Conservation (phyloP, 768 basidiomycete species). For the Nevesoporus exiguus region DNA sequence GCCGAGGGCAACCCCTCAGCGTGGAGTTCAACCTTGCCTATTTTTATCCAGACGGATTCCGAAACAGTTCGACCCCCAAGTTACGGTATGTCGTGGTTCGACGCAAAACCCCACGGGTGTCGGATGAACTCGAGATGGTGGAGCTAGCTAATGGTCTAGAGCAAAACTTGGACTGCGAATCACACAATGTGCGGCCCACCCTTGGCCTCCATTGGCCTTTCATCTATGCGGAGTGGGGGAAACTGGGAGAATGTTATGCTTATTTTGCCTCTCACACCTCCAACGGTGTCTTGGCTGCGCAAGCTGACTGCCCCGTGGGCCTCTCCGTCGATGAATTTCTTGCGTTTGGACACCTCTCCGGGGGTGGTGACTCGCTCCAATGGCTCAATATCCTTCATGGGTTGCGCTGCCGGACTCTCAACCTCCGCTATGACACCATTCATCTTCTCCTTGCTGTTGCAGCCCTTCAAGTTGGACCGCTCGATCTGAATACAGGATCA, state of each 20-base stretch:
- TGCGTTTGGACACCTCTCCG: neutral
- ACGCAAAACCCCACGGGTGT: too few relatives aligned
- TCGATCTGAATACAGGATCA: neutral
- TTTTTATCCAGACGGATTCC: too few relatives aligned
- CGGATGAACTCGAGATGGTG: too few relatives aligned
- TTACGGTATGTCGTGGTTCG: too few relatives aligned
- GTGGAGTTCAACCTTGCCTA: too few relatives aligned
- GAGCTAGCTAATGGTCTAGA: too few relatives aligned
- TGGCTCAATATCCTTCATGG: neutral
- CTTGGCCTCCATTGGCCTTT: too few relatives aligned
- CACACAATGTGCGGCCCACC: too few relatives aligned
- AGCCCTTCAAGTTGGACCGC: neutral
- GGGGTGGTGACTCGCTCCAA: neutral
- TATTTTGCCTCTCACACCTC: neutral
- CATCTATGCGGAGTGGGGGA: too few relatives aligned
- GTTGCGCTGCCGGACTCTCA: neutral
- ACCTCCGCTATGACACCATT: neutral
- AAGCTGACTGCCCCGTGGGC: neutral
- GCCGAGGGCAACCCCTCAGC: too few relatives aligned
- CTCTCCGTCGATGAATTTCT: neutral
- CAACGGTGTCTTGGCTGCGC: neutral
- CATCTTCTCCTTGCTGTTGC: neutral
- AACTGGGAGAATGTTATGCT: neutral
- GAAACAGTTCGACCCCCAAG: too few relatives aligned
- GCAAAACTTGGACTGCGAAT: too few relatives aligned